Base-by-base conservation (phyloP, 2,329 filamentous ascomycete species). In the Plenodomus tracheiphilus region DNA sequence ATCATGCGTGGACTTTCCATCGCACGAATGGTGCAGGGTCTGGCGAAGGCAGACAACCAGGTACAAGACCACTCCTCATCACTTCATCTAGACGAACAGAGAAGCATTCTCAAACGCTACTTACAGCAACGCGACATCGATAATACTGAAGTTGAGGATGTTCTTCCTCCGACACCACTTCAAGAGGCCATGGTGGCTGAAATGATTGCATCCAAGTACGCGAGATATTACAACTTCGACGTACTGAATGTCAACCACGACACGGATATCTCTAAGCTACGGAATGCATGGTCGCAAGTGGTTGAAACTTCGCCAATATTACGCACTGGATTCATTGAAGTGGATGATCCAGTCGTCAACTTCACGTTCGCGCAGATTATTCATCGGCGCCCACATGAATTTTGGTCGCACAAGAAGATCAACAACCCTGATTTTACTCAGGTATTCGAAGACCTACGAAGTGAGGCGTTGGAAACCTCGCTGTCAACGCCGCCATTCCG, bases 121-220 rank as follows among this genome's bases (percentile, higher is more conserved):
- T 39, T 70, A 81, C 3, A 52, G 65, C 3, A 73, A 65, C 0
- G 59, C 73, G 18, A 51, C 8, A 21, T 48, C 21, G 21, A 73
- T 49, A 63, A 80, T 7, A 51, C 68, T 0, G 62, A 75, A 10
- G 62, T 86, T 1, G 82, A 88, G 42, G 68, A 77, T 3, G 72
- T 93, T 2, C 72, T 94, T 2, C 91, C 91, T 0, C 81, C 87
- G 0, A 96, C 92, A 0, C 86, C 91, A 6, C 78, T 96, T 4
- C 92, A 97, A 72, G 91, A 97, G 68, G 86, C 87, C 1, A 91
- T 97, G 85, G 75, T 95, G 2, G 85, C 86, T 0, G 88, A 90
- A 51, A 96, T 96, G 88, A 57, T 91, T 0, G 78, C 83, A 15
- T 94, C 91, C 0, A 78, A 83, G 2, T 93, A 88, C 59, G 75